phyloP scores from a whole-genome alignment of 23 red algal species.

The Gracilaria domingensis region DNA sequence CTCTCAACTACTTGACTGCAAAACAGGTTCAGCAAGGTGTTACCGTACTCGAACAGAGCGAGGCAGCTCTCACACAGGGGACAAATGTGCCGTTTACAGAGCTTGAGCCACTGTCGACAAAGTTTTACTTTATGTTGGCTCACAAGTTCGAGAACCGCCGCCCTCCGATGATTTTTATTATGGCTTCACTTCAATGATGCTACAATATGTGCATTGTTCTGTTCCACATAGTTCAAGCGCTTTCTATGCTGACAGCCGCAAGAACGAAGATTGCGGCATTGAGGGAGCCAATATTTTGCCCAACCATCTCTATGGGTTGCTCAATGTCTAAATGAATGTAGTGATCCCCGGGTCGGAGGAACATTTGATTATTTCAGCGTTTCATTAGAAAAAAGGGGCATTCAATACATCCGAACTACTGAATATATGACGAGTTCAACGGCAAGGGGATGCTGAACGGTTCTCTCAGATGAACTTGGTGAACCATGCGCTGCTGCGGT shows the following conservation, averaged over 20 bases:
- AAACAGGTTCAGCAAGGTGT: constrained; percentile 67
- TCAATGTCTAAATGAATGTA: constrained; percentile 46
- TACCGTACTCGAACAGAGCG: constrained; percentile 60
- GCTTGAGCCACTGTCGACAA: constrained; percentile 45
- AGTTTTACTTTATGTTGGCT: constrained; percentile 71
- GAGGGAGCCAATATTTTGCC: constrained; percentile 34
- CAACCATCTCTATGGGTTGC: constrained; percentile 16
- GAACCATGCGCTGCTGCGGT: constrained; percentile 56
- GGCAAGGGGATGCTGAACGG: constrained; percentile 62
- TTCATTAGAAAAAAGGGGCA: constrained; percentile 50
- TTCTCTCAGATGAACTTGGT: constrained; percentile 15
- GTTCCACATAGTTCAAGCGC: constrained; percentile 57
- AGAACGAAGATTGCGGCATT: constrained; percentile 20
- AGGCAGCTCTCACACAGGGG: constrained; percentile 13
- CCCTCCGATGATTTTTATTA: constrained; percentile 55
- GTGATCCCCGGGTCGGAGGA: constrained; percentile 39
- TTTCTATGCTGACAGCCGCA: constrained; percentile 27
- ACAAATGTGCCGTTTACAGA: neutral
- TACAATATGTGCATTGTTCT: constrained; percentile 71
- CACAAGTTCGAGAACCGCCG: constrained; percentile 55
- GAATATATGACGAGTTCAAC: constrained; percentile 64
- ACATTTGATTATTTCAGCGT: constrained; percentile 48
- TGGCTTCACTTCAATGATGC: constrained; percentile 30
- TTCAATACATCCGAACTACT: constrained; percentile 36
- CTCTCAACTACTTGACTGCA: constrained; percentile 45